Evolutionary conservation across 257 asterid genomes (phyloP), one percentile per base, ranked within the genome.

Genomic region (Scutellaria baicalensis): DNA sequence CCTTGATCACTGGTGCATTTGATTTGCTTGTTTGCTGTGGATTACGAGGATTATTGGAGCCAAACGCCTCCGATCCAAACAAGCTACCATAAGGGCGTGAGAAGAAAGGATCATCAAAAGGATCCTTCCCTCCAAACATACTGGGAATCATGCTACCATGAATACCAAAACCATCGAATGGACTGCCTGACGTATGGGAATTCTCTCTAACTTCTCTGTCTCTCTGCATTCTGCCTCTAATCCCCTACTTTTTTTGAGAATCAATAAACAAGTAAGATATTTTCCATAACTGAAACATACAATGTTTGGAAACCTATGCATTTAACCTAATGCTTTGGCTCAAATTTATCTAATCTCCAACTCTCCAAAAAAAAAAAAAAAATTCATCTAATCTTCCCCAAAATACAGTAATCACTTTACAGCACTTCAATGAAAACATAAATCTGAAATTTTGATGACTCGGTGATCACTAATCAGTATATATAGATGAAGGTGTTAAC

Each of bases 21-120:
- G 73, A 21, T 57, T 39, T 71, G 72, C 69, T 72, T n/a, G 68
- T 51, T 1, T 38, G 83, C 42, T 68, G 78, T 31, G 55, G 27
- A 43, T 78, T 61, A 73, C 35, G 17, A 55, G 72, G 50, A 51
- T 69, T 17, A 23, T 40, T 14, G 5, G 82, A 68, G 54, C 76
- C 75, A 56, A 71, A 74, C 59, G 51, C 45, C 68, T 65, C 68
- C 0, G 83, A 39, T 23, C 67, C 80, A 44, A 79, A 81, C 69
- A 75, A 66, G 56, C 70, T 67, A 35, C 84, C 78, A 4, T 48
- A 59, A 33, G 88, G 89, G 6, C 75, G 79, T 66, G 85, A 58
- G 62, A 90, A 90, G 73, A 89, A 89, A 5, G 94, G 93, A 67
- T 89, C 94, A 67, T 88, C 92, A 62, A 85, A 86, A 10, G 95